Conservation (phyloP, 2,329 filamentous ascomycete genomes). For the Ustilaginoidea virens region DNA sequence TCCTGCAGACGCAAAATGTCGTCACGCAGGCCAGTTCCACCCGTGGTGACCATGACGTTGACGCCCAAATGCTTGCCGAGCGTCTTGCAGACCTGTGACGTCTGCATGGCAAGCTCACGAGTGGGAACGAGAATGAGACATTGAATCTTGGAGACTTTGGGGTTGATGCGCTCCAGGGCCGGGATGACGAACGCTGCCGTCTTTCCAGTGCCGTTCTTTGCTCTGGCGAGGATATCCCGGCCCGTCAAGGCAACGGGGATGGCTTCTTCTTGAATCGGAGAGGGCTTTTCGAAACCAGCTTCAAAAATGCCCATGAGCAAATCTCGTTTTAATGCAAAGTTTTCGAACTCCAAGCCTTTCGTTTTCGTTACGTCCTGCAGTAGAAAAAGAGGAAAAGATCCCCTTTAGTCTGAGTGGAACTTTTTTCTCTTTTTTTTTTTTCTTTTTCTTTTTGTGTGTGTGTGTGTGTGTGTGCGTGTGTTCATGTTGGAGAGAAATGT, state of each 20-base stretch:
- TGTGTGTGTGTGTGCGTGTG: too few species aligned
- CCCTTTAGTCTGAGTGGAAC: slow-evolving; percentile 6
- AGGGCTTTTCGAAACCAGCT: slow-evolving; percentile 96
- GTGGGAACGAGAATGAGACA: slow-evolving; percentile 93
- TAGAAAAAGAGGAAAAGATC: slow-evolving; percentile 4
- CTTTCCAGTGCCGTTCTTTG: slow-evolving; percentile 98
- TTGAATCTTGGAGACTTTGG: slow-evolving; percentile 92
- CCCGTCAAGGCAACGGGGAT: slow-evolving; percentile 94
- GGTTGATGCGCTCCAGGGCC: slow-evolving; percentile 87
- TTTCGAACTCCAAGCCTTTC: slow-evolving; percentile 94
- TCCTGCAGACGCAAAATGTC: slow-evolving; percentile 93
- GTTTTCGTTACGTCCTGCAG: slow-evolving; percentile 88
- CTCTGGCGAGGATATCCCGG: slow-evolving; percentile 85
- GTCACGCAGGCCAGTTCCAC: slow-evolving; percentile 86
- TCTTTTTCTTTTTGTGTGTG: too few species aligned
- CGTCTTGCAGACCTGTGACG: slow-evolving; percentile 97
- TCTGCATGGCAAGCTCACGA: slow-evolving; percentile 92
- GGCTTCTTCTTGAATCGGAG: slow-evolving; percentile 97
- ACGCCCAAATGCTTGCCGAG: slow-evolving; percentile 92
- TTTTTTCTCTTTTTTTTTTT: too few species aligned
- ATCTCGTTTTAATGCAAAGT: slow-evolving; percentile 88
- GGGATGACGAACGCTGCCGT: slow-evolving; percentile 97
- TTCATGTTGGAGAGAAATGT: too few species aligned
- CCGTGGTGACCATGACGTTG: slow-evolving; percentile 99
- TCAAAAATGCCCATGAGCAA: slow-evolving; percentile 99